Evolutionary conservation across 148 eudicot species (phyloP).

Genomic region (Simmondsia chinensis): DNA sequence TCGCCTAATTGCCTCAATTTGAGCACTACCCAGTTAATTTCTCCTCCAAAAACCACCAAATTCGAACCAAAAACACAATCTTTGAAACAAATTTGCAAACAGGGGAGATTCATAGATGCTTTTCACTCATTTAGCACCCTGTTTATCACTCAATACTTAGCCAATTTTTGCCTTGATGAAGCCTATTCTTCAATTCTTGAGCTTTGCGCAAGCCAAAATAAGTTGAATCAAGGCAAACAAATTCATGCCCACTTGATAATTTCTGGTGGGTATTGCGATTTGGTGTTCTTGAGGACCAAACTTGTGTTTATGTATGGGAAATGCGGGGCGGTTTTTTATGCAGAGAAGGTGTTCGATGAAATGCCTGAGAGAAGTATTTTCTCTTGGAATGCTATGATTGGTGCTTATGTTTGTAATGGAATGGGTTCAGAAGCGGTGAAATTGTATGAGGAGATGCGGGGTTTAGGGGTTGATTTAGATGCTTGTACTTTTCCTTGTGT

Average conservation of each 20-base stretch:
- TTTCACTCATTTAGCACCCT: constrained; percentile 31
- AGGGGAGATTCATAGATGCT: constrained; percentile 31
- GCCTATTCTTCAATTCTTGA: constrained; percentile 58
- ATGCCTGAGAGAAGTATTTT: constrained; percentile 53
- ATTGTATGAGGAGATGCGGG: constrained; percentile 47
- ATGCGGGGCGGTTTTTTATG: constrained; percentile 47
- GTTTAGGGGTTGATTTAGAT: constrained; percentile 36
- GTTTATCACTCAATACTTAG: constrained; percentile 11
- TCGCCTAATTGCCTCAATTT: constrained; percentile 9
- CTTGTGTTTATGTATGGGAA: constrained; percentile 75
- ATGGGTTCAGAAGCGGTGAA: constrained; percentile 38
- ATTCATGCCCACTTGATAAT: constrained; percentile 57
- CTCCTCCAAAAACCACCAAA: constrained; percentile 10
- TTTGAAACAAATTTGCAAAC: constrained; percentile 27
- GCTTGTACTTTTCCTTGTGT: constrained; percentile 55
- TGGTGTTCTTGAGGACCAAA: constrained; percentile 45
- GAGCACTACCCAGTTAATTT: constrained; percentile 7
- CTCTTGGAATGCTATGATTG: constrained; percentile 91
- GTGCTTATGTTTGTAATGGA: constrained; percentile 57
- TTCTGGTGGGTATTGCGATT: constrained; percentile 16
- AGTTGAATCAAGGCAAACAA: constrained; percentile 39
- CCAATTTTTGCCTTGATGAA: constrained; percentile 33
- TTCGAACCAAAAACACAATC: constrained; percentile 14
- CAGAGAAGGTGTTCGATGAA: constrained; percentile 64
- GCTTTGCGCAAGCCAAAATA: constrained; percentile 47